Evolutionary conservation across 1,139 yeast genomes (phyloP).

Genomic region (Magnusiomyces fungicola): DNA sequence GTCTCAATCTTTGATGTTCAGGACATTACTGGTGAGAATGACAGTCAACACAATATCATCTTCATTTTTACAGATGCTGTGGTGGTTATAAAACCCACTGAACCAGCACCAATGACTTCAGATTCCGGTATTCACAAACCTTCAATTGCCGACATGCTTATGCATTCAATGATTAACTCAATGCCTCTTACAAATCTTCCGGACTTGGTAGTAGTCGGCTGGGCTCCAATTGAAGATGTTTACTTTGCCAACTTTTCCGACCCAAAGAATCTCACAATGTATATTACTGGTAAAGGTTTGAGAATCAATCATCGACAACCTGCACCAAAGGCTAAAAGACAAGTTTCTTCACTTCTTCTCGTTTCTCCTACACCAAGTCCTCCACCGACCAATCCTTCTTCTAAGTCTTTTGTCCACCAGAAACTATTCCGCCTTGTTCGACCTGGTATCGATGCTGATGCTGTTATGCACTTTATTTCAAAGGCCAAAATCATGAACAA

Average conservation of each 20-base stretch:
- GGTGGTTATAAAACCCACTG: constrained; percentile 46
- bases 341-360: background rate
- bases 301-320: no score
- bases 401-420: constrained; percentile 9
- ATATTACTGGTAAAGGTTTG: constrained; percentile 13
- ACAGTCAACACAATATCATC: constrained; percentile 42
- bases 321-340: no score
- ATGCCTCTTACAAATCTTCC: constrained; percentile 72
- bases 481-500: constrained; percentile 77
- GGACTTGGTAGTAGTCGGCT: constrained; percentile 54
- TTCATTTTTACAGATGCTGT: constrained; percentile 76
- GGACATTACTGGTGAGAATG: constrained; percentile 33
- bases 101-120: constrained; percentile 26
- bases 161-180: constrained; percentile 85
- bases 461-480: constrained; percentile 57
- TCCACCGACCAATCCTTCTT: background rate
- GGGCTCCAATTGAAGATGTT: constrained; percentile 56
- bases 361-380: no score
- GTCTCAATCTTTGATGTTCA: constrained; percentile 68
- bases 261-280: constrained; percentile 19
- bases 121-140: constrained; percentile 44
- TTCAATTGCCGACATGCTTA: constrained; percentile 66
- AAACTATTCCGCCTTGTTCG: constrained; percentile 31
- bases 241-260: constrained; percentile 27
- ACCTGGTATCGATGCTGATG: constrained; percentile 33